These are phyloP conservation scores for Schoenoplectus tabernaemontani DNA, from an alignment of 202 grass and related monocot genomes.

Conservation along the genomic window DNA sequence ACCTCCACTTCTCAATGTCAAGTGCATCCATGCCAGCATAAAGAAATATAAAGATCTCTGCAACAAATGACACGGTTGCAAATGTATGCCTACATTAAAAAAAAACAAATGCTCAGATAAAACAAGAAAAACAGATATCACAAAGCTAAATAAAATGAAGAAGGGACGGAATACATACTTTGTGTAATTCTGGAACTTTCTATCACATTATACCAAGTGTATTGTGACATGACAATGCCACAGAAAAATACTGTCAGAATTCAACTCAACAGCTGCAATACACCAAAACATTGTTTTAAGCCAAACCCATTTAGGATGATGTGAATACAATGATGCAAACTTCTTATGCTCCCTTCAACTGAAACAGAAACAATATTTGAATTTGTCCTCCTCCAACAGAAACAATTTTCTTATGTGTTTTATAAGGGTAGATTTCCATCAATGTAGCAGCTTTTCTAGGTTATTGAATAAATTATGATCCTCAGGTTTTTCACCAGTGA, in stretches of 20 bases:
- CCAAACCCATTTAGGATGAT: background rate
- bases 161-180: conserved; percentile 43
- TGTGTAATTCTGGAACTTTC: conserved; percentile 88
- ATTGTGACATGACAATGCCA: conserved; percentile 93
- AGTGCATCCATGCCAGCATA: conserved; percentile 97
- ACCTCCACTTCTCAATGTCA: conserved; percentile 92
- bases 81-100: too few species aligned
- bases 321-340: too few species aligned
- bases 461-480: background rate
- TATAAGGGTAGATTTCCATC: background rate
- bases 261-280: conserved; percentile 78
- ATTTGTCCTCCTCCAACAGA: background rate
- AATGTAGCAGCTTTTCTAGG: background rate
- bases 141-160: background rate
- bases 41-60: conserved; percentile 86
- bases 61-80: too few species aligned
- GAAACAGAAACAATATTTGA: background rate
- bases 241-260: conserved; percentile 92
- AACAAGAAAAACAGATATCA: background rate
- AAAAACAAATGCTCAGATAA: conserved; percentile 28
- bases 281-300: conserved; percentile 17
- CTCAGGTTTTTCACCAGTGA: background rate
- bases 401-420: background rate
- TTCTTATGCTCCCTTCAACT: background rate
- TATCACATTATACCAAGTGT: conserved; percentile 97